Conservation (phyloP, 768 basidiomycete species). For the Auricularia auricula-judae region DNA sequence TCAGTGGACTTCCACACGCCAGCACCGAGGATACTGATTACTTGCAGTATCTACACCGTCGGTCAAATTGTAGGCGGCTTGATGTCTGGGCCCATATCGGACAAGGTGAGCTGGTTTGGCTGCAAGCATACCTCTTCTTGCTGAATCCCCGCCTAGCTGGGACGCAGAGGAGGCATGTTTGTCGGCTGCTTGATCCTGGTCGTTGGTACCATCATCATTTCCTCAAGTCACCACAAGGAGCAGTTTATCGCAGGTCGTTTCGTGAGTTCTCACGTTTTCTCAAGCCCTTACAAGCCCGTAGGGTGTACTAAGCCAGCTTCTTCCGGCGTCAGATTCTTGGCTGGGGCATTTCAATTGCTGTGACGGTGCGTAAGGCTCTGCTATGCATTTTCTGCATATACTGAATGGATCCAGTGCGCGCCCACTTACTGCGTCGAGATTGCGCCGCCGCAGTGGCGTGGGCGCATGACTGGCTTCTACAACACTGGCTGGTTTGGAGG, state of each 20-base stretch:
- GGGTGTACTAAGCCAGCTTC: no score
- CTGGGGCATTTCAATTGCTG: slow-evolving; percentile 11
- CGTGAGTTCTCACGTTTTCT: not conserved
- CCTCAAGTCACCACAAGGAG: slow-evolving; percentile 9
- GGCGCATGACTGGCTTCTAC: slow-evolving; percentile 37
- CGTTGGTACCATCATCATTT: slow-evolving; percentile 11
- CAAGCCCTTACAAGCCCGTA: no score
- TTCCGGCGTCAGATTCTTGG: slow-evolving; percentile 3
- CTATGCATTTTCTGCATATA: not conserved
- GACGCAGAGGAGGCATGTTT: slow-evolving; percentile 18
- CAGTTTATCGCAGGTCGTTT: slow-evolving; percentile 13
- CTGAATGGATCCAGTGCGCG: slow-evolving; percentile 5
- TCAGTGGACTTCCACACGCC: not conserved
- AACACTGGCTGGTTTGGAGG: slow-evolving; percentile 9
- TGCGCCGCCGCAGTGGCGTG: slow-evolving; percentile 49
- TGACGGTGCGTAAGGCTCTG: slow-evolving; percentile 7
- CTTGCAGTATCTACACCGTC: not conserved
- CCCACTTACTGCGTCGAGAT: slow-evolving; percentile 44
- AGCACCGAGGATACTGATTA: not conserved
- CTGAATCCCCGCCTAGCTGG: slow-evolving; percentile 1
- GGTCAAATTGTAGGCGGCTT: not conserved
- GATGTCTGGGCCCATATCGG: not conserved
- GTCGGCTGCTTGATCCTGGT: slow-evolving; percentile 12
- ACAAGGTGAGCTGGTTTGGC: not conserved
- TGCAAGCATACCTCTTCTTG: not conserved